These are phyloP conservation scores for Bryum argenteum DNA, from an alignment of 225 moss, liverwort and hornwort species.

Conservation along the genomic window DNA sequence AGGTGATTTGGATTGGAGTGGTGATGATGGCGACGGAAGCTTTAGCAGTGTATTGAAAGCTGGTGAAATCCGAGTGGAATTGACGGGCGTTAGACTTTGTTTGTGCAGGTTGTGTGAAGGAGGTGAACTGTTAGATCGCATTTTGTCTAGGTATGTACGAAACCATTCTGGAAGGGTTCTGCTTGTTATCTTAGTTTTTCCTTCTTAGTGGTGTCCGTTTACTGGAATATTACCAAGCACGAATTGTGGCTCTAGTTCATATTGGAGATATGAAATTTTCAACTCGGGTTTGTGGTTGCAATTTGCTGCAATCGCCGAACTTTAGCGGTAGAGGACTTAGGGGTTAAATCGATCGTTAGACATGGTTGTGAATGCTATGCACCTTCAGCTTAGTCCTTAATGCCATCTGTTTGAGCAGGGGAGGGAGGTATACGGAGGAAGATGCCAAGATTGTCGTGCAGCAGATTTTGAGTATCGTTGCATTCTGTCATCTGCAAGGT, in stretches of 20 bases:
- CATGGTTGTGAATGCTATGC: background rate
- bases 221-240: background rate
- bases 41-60: background rate
- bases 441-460: conserved; percentile 91
- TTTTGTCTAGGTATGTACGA: conserved; percentile 69
- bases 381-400: background rate
- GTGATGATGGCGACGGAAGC: conserved; percentile 8
- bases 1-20: conserved; percentile 2
- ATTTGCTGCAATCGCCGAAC: background rate
- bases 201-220: background rate
- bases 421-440: conserved; percentile 87
- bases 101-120: conserved; percentile 80
- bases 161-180: background rate
- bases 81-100: conserved; percentile 1
- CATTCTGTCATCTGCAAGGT: conserved; percentile 93
- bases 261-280: background rate
- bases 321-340: background rate
- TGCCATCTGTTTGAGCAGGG: conserved; percentile 47
- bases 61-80: background rate
- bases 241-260: background rate
- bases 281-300: background rate
- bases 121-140: conserved; percentile 86
- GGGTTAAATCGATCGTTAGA: background rate
- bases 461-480: conserved; percentile 91
- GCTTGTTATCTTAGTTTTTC: background rate